These are phyloP conservation scores for Sphagnum magellanicum DNA, from an alignment of 228 moss, liverwort and hornwort species.

Conservation along the genomic window DNA sequence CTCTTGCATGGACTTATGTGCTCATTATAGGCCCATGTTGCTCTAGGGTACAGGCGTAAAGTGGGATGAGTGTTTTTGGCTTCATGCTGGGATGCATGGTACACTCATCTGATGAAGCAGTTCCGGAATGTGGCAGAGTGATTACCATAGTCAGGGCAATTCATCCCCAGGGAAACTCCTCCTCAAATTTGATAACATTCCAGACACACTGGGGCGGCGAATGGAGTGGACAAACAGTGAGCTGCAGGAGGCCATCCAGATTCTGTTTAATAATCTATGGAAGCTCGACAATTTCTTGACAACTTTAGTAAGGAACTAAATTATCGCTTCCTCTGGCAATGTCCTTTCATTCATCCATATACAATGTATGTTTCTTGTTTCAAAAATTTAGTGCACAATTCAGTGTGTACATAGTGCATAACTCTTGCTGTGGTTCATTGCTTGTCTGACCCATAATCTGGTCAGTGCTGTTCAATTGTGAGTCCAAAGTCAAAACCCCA, in stretches of 20 bases:
- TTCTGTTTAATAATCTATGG: constrained; percentile 30
- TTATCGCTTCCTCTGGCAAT: no score
- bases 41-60: not conserved
- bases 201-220: constrained; percentile 48
- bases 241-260: constrained; percentile 44
- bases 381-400: no score
- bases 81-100: not conserved
- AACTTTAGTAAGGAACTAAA: constrained; percentile 22
- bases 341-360: no score
- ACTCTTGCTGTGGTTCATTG: not conserved
- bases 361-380: no score
- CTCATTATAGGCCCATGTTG: not conserved
- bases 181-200: constrained; percentile 65
- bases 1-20: not conserved
- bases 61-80: not conserved
- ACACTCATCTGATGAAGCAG: constrained; percentile 10
- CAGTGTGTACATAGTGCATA: no score
- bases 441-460: not conserved
- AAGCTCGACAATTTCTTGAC: constrained; percentile 41
- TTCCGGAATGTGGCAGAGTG: constrained; percentile 47
- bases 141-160: constrained; percentile 56
- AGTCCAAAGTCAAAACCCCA: not conserved
- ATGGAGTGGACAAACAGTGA: constrained; percentile 71
- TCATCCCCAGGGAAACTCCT: constrained; percentile 40
- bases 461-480: not conserved